Evolutionary conservation across 208 protist species (phyloP).

Genomic region (Crithidia brevicula): DNA sequence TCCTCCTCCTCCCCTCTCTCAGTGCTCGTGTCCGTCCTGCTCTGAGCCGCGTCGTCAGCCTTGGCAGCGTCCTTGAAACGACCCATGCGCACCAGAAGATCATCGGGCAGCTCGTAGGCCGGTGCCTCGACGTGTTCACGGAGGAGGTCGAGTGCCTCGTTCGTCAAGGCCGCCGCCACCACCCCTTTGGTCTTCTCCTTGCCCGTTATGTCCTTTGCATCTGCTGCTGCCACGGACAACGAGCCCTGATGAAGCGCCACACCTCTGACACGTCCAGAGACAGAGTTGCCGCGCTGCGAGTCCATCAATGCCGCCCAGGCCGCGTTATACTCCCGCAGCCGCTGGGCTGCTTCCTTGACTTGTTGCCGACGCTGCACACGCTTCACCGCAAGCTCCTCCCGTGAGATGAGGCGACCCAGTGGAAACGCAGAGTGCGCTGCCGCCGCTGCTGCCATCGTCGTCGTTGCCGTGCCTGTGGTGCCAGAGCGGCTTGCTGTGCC

Average conservation of each 20-base stretch:
- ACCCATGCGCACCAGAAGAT: not conserved
- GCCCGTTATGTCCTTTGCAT: not conserved
- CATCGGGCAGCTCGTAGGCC: conserved; percentile 5
- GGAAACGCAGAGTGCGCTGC: too few species aligned
- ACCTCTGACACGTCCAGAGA: too few species aligned
- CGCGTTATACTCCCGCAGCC: conserved; percentile 14
- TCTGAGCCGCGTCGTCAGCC: too few species aligned
- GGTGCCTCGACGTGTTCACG: conserved; percentile 3
- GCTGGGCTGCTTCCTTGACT: not conserved
- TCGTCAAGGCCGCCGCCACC: not conserved
- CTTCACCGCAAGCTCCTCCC: not conserved
- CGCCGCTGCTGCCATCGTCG: too few species aligned
- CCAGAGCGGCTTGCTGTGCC: not conserved
- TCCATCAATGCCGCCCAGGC: conserved; percentile 7
- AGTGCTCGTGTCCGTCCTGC: too few species aligned
- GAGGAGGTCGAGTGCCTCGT: conserved; percentile 1
- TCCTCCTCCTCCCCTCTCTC: not conserved
- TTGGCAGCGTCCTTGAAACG: too few species aligned
- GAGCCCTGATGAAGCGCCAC: not conserved
- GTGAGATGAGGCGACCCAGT: not conserved
- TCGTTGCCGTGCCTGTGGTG: not conserved
- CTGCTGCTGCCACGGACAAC: not conserved
- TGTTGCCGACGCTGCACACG: conserved; percentile 6
- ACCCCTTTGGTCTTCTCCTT: not conserved
- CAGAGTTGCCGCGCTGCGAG: not conserved